phyloP scores from a whole-genome alignment of 768 basidiomycete species.

The Boletus coccyginus region DNA sequence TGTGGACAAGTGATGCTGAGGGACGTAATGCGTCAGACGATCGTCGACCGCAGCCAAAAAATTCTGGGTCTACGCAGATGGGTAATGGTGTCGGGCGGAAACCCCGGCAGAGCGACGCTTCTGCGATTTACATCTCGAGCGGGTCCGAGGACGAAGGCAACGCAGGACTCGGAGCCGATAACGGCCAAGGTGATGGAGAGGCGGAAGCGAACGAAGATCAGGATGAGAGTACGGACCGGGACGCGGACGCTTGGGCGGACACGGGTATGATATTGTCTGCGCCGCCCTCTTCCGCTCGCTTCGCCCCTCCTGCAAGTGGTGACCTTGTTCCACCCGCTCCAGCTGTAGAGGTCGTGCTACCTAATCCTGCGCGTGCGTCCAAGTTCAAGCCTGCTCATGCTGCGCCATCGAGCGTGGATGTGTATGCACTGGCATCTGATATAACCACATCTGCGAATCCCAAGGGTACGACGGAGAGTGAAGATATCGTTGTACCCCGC shows the following conservation, averaged over 20 bases:
- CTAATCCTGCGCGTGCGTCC: slow-evolving; percentile 5
- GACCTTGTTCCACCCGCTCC: neutral
- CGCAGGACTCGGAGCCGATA: neutral
- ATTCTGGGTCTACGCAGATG: neutral
- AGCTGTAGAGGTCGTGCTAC: neutral
- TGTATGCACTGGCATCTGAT: neutral
- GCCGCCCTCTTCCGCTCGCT: slow-evolving; percentile 16
- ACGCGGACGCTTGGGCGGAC: slow-evolving; percentile 13
- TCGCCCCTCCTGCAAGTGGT: neutral
- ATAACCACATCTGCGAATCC: neutral
- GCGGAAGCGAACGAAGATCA: neutral
- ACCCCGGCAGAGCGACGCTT: slow-evolving; percentile 9
- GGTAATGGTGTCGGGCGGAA: neutral
- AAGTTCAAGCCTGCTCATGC: slow-evolving; percentile 18
- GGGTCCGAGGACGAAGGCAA: slow-evolving; percentile 25
- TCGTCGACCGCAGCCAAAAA: neutral
- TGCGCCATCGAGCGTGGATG: neutral
- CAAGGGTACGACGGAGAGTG: neutral
- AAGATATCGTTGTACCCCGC: neutral
- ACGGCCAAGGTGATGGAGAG: neutral
- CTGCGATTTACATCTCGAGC: slow-evolving; percentile 27
- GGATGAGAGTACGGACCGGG: slow-evolving; percentile 1
- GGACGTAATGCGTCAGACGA: neutral
- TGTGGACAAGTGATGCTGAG: neutral
- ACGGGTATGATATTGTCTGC: slow-evolving; percentile 26